Evolutionary conservation across 2,329 filamentous ascomycete species (phyloP).

Genomic region (Cladosporium colombiae): DNA sequence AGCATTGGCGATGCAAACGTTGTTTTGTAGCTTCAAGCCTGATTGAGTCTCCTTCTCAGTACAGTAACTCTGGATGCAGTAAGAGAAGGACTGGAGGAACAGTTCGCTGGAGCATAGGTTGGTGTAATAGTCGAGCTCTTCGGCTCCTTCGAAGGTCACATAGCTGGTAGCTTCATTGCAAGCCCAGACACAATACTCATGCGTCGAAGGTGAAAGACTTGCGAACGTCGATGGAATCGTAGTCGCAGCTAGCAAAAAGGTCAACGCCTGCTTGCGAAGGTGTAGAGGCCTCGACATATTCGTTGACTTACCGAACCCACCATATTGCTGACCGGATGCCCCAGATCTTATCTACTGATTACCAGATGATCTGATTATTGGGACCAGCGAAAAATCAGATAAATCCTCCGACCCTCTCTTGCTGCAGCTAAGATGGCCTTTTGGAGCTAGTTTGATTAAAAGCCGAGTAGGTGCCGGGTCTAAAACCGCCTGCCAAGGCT

Average conservation of each 20-base stretch:
- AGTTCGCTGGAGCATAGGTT: background rate
- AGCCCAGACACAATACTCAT: conserved; percentile 5
- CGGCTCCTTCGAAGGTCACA: background rate
- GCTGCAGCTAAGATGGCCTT: background rate
- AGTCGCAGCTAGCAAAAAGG: background rate
- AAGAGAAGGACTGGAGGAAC: conserved; percentile 1
- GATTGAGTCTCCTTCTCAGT: background rate
- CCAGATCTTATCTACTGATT: conserved; percentile 9
- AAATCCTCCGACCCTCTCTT: background rate
- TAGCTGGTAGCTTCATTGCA: conserved; percentile 13
- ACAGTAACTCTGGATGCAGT: background rate
- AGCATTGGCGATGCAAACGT: conserved; percentile 2
- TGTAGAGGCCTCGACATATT: background rate
- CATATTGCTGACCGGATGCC: background rate
- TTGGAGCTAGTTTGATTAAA: background rate
- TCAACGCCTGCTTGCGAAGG: background rate
- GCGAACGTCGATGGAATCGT: background rate
- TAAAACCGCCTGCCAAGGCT: background rate
- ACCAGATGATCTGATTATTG: conserved; percentile 6
- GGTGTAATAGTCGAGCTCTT: conserved; percentile 6
- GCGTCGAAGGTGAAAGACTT: background rate
- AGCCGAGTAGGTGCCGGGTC: background rate
- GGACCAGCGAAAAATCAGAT: background rate
- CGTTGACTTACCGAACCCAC: background rate
- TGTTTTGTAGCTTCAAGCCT: background rate